Conservation (phyloP, 441 rosid genomes). For the Populus hybrid region DNA sequence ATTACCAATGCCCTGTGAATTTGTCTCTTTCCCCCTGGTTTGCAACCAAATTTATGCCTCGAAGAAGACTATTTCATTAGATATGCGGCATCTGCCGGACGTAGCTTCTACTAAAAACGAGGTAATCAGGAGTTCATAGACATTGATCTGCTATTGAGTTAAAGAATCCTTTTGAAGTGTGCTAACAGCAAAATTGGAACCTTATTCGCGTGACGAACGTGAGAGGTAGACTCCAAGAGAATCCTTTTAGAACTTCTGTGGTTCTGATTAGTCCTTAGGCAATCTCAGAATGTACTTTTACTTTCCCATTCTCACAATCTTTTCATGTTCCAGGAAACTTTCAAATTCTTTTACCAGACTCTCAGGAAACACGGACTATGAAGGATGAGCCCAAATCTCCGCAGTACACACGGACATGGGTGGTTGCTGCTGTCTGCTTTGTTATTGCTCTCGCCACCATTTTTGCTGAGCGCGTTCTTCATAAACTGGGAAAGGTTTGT, state of each 20-base stretch:
- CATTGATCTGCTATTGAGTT: not conserved
- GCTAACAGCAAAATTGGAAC: not conserved
- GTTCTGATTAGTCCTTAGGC: not conserved
- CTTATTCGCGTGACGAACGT: not conserved
- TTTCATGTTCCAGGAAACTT: not conserved
- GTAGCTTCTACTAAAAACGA: not conserved
- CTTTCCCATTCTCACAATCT: conserved; percentile 20
- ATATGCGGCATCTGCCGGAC: not conserved
- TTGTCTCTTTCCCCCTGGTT: not conserved
- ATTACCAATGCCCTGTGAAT: not conserved
- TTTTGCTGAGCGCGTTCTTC: conserved; percentile 61
- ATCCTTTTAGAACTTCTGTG: not conserved
- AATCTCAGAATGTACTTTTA: conserved; percentile 14
- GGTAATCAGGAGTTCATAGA: not conserved
- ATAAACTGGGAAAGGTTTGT: conserved; percentile 61
- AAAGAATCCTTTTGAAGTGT: not conserved
- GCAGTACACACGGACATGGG: conserved; percentile 78
- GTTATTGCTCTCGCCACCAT: conserved; percentile 59
- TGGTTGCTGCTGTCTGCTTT: conserved; percentile 66
- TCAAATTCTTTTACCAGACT: not conserved
- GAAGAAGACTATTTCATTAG: not conserved
- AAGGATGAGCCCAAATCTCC: conserved; percentile 43
- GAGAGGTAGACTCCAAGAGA: not conserved
- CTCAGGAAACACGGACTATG: conserved; percentile 15
- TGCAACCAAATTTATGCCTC: not conserved